Conservation (phyloP, 805 yeast species). For the Lipomyces starkeyi region DNA sequence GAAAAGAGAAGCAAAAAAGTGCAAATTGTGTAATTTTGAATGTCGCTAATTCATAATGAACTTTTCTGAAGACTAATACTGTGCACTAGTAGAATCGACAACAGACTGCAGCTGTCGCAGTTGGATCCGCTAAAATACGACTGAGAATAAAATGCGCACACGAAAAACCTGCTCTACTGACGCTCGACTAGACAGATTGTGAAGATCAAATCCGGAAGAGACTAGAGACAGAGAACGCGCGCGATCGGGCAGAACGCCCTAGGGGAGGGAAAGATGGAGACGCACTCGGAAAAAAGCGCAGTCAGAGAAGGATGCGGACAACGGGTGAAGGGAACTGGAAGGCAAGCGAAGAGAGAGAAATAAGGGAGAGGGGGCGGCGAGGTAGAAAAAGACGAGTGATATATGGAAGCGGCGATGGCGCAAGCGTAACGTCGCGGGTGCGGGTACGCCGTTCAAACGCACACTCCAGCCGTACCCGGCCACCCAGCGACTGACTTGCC, state of each 20-base stretch:
- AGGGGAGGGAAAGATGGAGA: constrained; percentile 6
- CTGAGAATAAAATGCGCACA: too few species aligned
- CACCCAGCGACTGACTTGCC: too few species aligned
- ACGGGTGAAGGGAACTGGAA: background rate
- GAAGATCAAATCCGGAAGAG: constrained; percentile 1
- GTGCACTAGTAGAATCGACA: background rate
- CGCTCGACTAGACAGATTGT: constrained; percentile 7
- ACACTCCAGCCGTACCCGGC: too few species aligned
- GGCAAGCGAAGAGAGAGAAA: too few species aligned
- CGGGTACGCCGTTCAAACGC: too few species aligned
- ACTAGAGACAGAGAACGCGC: constrained; percentile 16
- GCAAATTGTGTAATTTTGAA: background rate
- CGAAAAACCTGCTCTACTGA: constrained; percentile 12
- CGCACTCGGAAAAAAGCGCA: constrained; percentile 9
- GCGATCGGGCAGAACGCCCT: constrained; percentile 21
- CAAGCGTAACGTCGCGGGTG: too few species aligned
- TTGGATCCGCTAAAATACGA: background rate
- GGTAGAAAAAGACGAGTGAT: background rate
- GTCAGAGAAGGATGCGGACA: background rate
- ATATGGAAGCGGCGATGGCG: too few species aligned
- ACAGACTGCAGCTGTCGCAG: background rate
- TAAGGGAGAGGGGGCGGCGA: background rate
- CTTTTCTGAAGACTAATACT: background rate
- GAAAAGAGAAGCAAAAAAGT: background rate
- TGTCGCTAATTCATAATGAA: background rate